phyloP scores from a whole-genome alignment of 2,329 filamentous ascomycete species.

The Camillea tinctor region DNA sequence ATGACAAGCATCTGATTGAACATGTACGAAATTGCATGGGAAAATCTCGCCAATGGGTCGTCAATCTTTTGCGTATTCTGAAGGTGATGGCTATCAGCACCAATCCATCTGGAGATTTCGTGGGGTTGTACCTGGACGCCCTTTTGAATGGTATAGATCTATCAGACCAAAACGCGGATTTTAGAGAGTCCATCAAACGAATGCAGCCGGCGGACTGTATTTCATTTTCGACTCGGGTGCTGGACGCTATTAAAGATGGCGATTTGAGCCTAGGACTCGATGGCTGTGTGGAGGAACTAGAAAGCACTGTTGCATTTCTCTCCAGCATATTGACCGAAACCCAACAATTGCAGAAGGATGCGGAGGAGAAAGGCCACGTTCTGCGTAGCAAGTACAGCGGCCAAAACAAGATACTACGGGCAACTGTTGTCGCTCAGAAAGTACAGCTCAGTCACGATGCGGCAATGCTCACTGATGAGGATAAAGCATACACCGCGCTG shows the following conservation, averaged over 20 bases:
- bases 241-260: conserved; percentile 37
- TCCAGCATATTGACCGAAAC: conserved; percentile 45
- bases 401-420: conserved; percentile 67
- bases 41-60: conserved; percentile 39
- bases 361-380: conserved; percentile 44
- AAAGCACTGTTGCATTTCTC: conserved; percentile 36
- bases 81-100: conserved; percentile 43
- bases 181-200: conserved; percentile 59
- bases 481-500: conserved; percentile 67
- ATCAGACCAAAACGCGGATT: conserved; percentile 50
- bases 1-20: conserved; percentile 53
- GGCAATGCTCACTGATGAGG: conserved; percentile 66
- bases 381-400: conserved; percentile 75
- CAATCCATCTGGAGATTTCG: conserved; percentile 38
- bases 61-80: conserved; percentile 47
- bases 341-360: conserved; percentile 43
- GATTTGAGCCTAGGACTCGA: conserved; percentile 38
- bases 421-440: conserved; percentile 77
- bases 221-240: conserved; percentile 42
- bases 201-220: conserved; percentile 52
- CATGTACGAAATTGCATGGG: conserved; percentile 35
- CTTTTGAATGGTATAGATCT: conserved; percentile 54
- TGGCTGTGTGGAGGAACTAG: conserved; percentile 32
- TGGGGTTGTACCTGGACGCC: conserved; percentile 59
- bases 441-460: conserved; percentile 77